A percentile compares a stretch with the other conserved stretches of the same genome.
These are phyloP conservation scores for Candida silvicultrix DNA, from an alignment of 805 yeast genomes.

Conservation along the genomic window DNA sequence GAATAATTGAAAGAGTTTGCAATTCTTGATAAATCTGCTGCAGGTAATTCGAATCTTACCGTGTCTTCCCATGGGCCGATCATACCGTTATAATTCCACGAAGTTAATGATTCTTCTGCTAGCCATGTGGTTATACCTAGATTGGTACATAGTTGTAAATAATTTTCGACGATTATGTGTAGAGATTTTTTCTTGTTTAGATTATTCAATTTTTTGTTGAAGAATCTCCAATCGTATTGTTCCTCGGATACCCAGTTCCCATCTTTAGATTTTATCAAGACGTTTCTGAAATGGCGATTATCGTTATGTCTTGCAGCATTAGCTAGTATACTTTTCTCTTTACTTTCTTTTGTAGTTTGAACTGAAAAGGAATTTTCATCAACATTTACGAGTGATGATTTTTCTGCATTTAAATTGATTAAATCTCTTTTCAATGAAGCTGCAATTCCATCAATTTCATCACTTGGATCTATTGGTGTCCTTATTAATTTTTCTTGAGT, in stretches of 20 bases:
- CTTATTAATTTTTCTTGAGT: conserved; percentile 25
- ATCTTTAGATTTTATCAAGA: conserved; percentile 27
- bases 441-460: conserved; percentile 22
- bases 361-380: conserved; percentile 20
- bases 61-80: conserved; percentile 49
- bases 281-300: conserved; percentile 27
- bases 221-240: conserved; percentile 64
- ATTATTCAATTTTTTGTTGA: conserved; percentile 35
- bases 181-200: conserved; percentile 37
- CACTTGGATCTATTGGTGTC: conserved; percentile 23
- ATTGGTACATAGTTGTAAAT: conserved; percentile 37
- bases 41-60: conserved; percentile 45
- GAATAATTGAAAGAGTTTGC: conserved; percentile 43
- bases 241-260: conserved; percentile 26
- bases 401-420: conserved; percentile 20
- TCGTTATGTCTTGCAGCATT: conserved; percentile 25
- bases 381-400: conserved; percentile 12
- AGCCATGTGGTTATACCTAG: conserved; percentile 40
- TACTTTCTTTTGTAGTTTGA: conserved; percentile 21
- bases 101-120: conserved; percentile 41
- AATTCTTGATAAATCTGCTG: conserved; percentile 37
- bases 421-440: conserved; percentile 23
- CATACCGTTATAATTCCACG: conserved; percentile 45
- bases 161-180: conserved; percentile 38
- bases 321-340: conserved; percentile 24